Conservation (phyloP, 225 moss, liverwort and hornwort species). For the Polytrichum formosum region DNA sequence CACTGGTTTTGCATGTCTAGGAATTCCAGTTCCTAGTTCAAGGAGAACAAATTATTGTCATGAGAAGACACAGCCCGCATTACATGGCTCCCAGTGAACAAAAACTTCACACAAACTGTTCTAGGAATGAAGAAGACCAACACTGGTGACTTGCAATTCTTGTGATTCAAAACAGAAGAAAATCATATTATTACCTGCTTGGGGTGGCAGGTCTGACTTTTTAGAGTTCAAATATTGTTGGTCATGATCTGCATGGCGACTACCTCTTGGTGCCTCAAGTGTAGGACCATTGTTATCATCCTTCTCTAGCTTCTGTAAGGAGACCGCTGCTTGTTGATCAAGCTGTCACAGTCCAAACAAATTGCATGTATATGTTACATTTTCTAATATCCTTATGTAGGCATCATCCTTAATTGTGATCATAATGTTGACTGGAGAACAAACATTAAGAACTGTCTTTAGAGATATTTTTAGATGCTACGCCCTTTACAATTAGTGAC, state of each 20-base stretch:
- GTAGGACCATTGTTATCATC: conserved; percentile 27
- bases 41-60: neutral
- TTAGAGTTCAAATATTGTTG: conserved; percentile 26
- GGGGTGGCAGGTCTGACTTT: conserved; percentile 31
- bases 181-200: conserved; percentile 26
- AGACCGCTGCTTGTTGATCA: conserved; percentile 79
- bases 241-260: conserved; percentile 29
- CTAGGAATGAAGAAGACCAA: too few relatives aligned
- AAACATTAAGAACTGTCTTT: too few relatives aligned
- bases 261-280: conserved; percentile 23
- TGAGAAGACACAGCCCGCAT: too few relatives aligned
- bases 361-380: too few relatives aligned
- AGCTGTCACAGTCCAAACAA: conserved; percentile 40
- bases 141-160: too few relatives aligned
- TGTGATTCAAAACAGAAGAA: too few relatives aligned
- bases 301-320: conserved; percentile 54
- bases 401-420: too few relatives aligned
- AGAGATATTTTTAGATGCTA: too few relatives aligned
- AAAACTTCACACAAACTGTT: neutral
- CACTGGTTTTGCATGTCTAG: conserved; percentile 38
- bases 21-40: conserved; percentile 33
- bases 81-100: too few relatives aligned
- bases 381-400: too few relatives aligned
- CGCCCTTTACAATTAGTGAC: too few relatives aligned
- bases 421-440: too few relatives aligned